Percentiles rank a stretch among this genome's conserved stretches.
These are phyloP conservation scores for Canavalia gladiata DNA, from an alignment of 306 rosid species.

Conservation along the genomic window DNA sequence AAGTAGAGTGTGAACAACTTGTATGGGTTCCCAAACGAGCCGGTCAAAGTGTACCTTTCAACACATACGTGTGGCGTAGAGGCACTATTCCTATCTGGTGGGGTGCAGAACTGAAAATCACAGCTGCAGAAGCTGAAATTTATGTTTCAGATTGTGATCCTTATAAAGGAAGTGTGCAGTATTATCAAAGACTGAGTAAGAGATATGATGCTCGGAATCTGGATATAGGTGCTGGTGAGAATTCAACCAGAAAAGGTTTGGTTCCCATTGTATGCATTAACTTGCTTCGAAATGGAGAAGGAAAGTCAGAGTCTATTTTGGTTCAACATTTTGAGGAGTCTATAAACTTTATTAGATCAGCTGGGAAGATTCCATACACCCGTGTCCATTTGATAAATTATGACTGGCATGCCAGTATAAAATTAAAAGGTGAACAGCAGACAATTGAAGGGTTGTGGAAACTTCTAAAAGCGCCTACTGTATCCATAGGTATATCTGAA, in stretches of 20 bases:
- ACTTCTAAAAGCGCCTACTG: slow-evolving; percentile 82
- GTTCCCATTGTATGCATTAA: slow-evolving; percentile 94
- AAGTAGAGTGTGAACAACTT: slow-evolving; percentile 98
- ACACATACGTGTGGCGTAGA: slow-evolving; percentile 89
- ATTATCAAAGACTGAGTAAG: slow-evolving; percentile 85
- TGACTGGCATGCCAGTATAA: slow-evolving; percentile 95
- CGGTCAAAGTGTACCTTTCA: slow-evolving; percentile 95
- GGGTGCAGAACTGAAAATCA: slow-evolving; percentile 98
- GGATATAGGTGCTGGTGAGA: slow-evolving; percentile 60
- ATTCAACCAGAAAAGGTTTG: slow-evolving; percentile 68
- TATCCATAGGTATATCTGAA: slow-evolving; percentile 82
- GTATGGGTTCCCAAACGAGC: slow-evolving; percentile 89
- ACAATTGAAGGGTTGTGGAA: slow-evolving; percentile 97
- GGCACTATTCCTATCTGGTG: slow-evolving; percentile 99
- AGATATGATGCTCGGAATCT: slow-evolving; percentile 85
- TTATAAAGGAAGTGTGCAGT: slow-evolving; percentile 84
- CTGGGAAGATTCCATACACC: slow-evolving; percentile 77
- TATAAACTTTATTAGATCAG: slow-evolving; percentile 74
- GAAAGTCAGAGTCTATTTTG: slow-evolving; percentile 88
- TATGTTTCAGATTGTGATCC: slow-evolving; percentile 91
- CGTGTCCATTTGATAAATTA: slow-evolving; percentile 84
- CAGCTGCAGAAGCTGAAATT: slow-evolving; percentile 99
- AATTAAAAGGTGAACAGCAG: slow-evolving; percentile 87
- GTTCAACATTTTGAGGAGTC: slow-evolving; percentile 96
- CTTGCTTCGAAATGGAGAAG: slow-evolving; percentile 94